Evolutionary conservation across 768 basidiomycete species (phyloP).

Genomic region (Psilocybe cubensis): DNA sequence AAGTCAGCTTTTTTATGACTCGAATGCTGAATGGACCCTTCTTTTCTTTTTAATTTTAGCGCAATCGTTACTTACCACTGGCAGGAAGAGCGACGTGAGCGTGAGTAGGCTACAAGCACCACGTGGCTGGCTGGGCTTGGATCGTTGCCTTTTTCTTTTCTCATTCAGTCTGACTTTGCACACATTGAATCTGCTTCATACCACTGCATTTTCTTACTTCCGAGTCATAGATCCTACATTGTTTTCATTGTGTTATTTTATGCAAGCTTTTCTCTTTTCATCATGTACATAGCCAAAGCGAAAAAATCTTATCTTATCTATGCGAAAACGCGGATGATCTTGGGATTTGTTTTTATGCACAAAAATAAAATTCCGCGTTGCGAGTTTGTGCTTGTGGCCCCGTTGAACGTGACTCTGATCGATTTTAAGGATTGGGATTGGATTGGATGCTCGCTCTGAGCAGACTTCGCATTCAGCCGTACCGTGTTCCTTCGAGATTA

Average conservation of each 20-base stretch:
- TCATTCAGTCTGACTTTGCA: neutral
- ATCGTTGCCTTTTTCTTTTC: neutral
- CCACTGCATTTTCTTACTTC: neutral
- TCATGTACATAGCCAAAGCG: constrained; percentile 2
- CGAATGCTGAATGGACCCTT: neutral
- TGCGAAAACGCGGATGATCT: neutral
- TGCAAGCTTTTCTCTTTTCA: constrained; percentile 5
- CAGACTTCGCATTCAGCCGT: constrained; percentile 34
- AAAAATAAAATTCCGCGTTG: neutral
- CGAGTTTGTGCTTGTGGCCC: neutral
- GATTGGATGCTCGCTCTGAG: constrained; percentile 42
- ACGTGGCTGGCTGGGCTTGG: neutral
- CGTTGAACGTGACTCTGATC: constrained; percentile 39
- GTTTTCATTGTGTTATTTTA: constrained; percentile 7
- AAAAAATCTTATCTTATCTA: constrained; percentile 14
- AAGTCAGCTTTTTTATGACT: constrained; percentile 3
- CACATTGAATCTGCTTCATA: neutral
- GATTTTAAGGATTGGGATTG: too few species aligned
- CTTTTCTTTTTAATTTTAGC: constrained; percentile 24
- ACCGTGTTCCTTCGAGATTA: constrained; percentile 33
- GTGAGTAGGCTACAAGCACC: too few species aligned
- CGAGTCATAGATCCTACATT: neutral
- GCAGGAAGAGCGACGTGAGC: too few species aligned
- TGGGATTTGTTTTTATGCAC: constrained; percentile 1
- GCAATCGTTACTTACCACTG: constrained; percentile 42